These are phyloP conservation scores for Blepharisma stoltei DNA, from an alignment of 73 alveolate species.

Conservation along the genomic window DNA sequence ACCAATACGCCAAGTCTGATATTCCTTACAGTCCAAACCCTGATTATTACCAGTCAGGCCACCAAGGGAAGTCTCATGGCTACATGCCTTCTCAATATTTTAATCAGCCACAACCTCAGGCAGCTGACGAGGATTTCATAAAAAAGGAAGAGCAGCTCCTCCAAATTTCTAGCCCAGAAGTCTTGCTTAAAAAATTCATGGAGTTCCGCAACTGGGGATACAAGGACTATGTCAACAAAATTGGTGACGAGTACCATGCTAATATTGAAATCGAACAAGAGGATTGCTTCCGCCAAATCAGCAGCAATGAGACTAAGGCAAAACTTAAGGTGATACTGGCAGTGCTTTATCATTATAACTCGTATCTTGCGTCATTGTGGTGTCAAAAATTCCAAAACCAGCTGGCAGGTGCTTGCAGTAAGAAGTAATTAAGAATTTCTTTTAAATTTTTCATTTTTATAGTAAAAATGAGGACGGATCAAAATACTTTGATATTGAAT, in stretches of 20 bases:
- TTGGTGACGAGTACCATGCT: not conserved
- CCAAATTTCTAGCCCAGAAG: not conserved
- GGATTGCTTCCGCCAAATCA: not conserved
- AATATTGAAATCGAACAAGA: not conserved
- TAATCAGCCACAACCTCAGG: too few species aligned
- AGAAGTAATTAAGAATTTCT: too few species aligned
- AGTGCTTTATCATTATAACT: not conserved
- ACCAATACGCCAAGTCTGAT: too few species aligned
- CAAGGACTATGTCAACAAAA: not conserved
- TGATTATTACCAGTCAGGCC: too few species aligned
- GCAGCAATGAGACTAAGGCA: not conserved
- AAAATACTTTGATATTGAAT: too few species aligned
- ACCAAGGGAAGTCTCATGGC: too few species aligned
- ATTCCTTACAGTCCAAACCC: too few species aligned
- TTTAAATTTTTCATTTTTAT: too few species aligned
- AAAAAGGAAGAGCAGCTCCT: not conserved
- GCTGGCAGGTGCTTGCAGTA: too few species aligned
- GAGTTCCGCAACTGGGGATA: conserved; percentile 6
- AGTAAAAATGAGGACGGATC: too few species aligned
- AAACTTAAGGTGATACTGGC: not conserved
- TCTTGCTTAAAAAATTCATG: not conserved
- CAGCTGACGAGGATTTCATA: not conserved
- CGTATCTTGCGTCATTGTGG: not conserved
- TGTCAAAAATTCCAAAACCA: not conserved
- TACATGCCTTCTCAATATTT: too few species aligned